Base-by-base conservation (phyloP, 2,329 filamentous ascomycete genomes). In the Verticillium nubilum region DNA sequence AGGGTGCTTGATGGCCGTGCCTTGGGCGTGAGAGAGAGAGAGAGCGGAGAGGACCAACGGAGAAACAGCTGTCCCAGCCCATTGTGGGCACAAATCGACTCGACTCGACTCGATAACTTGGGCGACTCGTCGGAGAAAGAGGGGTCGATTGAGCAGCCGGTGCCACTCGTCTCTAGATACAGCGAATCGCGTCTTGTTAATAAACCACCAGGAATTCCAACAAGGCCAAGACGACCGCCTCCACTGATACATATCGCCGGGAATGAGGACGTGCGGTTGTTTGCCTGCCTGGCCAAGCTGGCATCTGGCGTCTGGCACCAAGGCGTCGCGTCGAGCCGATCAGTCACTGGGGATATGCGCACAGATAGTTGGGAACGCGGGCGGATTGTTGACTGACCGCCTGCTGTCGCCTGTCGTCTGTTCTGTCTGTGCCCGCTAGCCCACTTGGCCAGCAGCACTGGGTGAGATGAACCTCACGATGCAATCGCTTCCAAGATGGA, bases 221-320 rank as follows among this genome's bases (percentile, higher is more conserved):
- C 3, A 13, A 4, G 29, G 37, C 56, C 56, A 57, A 52, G 56
- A 47, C 27, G 25, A 26, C 56, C 42, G 31, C 54, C 26, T 57
- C 56, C 56, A 57, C 56, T 57, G 56, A 57, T 57, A 57, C 56
- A 15, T 25, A 57, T 19, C 42, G 25, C 42, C 27, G 56, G 56
- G 42, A 57, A 52, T 29, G 56, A 50, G 33, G 55, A 35, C 54
- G 54, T 35, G 54, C 15, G 52, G 17, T n/a, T 28, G 27, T 23
- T 31, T 31, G 27, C n/a, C 52, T 31, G 52, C 27, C 52, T 54
- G 17, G 17, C 47, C n/a, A n/a, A n/a, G n/a, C n/a, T n/a, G n/a
- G 7, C 7, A 23, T 13, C 19, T 52, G 5, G 17, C 27, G 23
- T 23, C 27, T 23, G 15, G n/a, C 26, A 54, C 52, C 28, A 12